Base-by-base conservation (phyloP, 352 stramenopile genomes). In the Globisporangium parvum region DNA sequence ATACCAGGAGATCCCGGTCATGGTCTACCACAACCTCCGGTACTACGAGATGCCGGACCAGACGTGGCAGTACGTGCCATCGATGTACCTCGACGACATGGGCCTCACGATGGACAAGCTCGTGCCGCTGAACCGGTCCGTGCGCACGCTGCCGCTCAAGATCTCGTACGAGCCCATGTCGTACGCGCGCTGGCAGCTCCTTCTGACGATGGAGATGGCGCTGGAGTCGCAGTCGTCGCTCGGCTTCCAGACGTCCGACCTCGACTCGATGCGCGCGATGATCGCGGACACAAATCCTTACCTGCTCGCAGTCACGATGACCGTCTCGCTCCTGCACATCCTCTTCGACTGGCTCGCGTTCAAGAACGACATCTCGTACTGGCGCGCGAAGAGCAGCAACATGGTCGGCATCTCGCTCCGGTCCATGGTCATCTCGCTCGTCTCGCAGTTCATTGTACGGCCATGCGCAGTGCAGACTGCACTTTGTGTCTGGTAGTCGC, bases 331-430 rank as follows among this genome's bases (percentile, higher is more conserved):
- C 49, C 73, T 99, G 39, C 97, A 99, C 77, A 87, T 98, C 26
- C 70, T 99, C 18, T 99, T 99, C 65, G 95, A 99, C 71, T 98
- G 98, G 77, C 70, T 99, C 26, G 97, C 96, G 31, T 99, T 99
- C 75, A 97, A 97, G 57, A 98, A 92, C 57, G 97, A 99, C 72
- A 96, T 99, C 49, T 81, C 82, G 18, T 99, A 99, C 69, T 99
- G 97, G 97, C 70, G 81, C 31, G 59, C 83, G 28, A 88, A 96
- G 51, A 96, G 96, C 65, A 96, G 96, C 47, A 69, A 81, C 18
- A 85, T 98, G 57, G 88, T 97, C 44, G 97, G 97, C 24, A 77
- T 99, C 0, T 98, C 87, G 40, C 77, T 98, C 18, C 77, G 93
- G 11, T 84, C 88, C 23, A 83, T 99, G 55, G 83, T 97, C 62